Conservation (phyloP, 1,284 basidiomycete genomes). For the Fomitopsis schrenkii region DNA sequence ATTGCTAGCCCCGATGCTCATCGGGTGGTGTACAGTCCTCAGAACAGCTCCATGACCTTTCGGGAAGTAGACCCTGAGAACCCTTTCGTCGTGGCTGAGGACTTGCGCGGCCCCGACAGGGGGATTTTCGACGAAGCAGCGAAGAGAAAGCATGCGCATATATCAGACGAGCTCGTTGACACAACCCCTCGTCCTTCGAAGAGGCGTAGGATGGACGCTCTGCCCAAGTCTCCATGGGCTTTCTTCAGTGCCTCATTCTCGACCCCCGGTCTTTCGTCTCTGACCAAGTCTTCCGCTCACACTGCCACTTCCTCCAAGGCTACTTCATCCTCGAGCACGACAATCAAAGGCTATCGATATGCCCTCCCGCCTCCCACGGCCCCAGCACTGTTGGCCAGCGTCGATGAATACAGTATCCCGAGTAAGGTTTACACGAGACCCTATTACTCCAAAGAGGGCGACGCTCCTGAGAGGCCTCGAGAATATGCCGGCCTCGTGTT, state of each 20-base stretch:
- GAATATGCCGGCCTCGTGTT: slow-evolving; percentile 84
- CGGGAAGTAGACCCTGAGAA: not conserved
- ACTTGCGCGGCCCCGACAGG: not conserved
- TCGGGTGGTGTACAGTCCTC: not conserved
- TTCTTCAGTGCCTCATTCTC: not conserved
- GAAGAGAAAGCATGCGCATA: not conserved
- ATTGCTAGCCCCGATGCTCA: not conserved
- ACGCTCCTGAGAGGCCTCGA: slow-evolving; percentile 65
- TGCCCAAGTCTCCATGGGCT: not conserved
- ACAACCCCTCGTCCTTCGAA: not conserved
- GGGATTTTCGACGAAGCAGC: not conserved
- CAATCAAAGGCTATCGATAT: slow-evolving; percentile 34
- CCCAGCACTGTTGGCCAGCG: slow-evolving; percentile 45
- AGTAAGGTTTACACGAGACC: slow-evolving; percentile 71
- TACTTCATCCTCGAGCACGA: not conserved
- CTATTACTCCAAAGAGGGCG: slow-evolving; percentile 72
- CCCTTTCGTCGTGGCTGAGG: not conserved
- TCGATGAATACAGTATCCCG: slow-evolving; percentile 53
- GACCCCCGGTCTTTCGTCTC: not conserved
- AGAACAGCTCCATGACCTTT: not conserved
- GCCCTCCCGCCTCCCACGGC: slow-evolving; percentile 49
- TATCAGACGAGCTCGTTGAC: not conserved
- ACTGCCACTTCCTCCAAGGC: not conserved
- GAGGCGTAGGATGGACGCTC: not conserved
- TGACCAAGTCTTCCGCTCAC: not conserved